Base-by-base conservation (phyloP, 306 rosid species). In the Quercus engelmannii region DNA sequence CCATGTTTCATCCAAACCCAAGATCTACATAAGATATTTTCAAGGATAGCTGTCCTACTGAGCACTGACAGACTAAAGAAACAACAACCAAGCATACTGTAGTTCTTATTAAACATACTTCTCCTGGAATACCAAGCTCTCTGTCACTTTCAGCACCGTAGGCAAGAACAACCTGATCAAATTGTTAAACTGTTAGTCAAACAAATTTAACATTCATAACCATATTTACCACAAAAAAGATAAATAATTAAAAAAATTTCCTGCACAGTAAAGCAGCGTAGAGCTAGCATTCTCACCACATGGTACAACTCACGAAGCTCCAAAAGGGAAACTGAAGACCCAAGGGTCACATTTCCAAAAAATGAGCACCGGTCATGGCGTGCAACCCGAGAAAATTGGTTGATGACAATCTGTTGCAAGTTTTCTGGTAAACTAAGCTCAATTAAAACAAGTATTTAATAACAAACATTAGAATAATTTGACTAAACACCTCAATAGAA, bases 101-200 rank as follows among this genome's bases (percentile, higher is more conserved):
- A 74, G 55, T 28, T 70, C 51, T 59, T 56, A 56, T 8, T 30
- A 68, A 76, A 68, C 94, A 74, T 90, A 95, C 99, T 84, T 95
- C 98, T 89, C 99, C 92, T 0, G 90, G 92, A 76, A 91, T 83
- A 17, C 98, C 94, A 74, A 95, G 92, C 81, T 58, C 87, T 89
- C 97, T 88, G 79, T 92, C 98, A 82, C 96, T 92, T 87, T 92
- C 99, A 77, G 99, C 98, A 54, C 99, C 98, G 54, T 90, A 95
- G 31, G 98, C 91, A 30, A 95, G 97, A 85, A 93, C 92, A 82
- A 93, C 98, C 99, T 95, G 87, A 77, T 69, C 83, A 75, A 74
- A 83, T 26, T 30, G 80, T 79, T 71, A 56, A 30, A 73, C 14
- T 55, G 71, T 62, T 49, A 19, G 63, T 79, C 68, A 87, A 62